phyloP scores from a whole-genome alignment of 2,329 filamentous ascomycete species.

The Drechslera avenae region DNA sequence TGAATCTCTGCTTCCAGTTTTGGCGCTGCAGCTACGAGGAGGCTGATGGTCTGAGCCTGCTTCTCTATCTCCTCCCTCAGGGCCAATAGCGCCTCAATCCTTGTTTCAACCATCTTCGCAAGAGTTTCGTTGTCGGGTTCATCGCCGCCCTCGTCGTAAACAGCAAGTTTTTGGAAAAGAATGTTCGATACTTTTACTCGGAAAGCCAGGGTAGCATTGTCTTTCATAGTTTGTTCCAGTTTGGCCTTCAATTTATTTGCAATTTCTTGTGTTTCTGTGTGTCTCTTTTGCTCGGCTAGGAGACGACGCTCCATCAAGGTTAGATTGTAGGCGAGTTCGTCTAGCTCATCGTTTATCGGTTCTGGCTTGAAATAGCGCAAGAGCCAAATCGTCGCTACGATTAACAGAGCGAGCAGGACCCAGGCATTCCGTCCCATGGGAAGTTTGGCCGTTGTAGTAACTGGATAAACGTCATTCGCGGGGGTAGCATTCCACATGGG shows the following conservation, averaged over 20 bases:
- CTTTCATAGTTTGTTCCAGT: neutral
- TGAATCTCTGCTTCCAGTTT: neutral
- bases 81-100: neutral
- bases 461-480: neutral
- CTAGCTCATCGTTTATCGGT: neutral
- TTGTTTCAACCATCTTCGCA: neutral
- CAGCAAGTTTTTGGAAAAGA: conserved; percentile 1
- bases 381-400: neutral
- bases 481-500: neutral
- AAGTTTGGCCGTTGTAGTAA: neutral
- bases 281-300: neutral
- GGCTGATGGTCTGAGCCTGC: neutral
- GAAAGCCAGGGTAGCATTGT: neutral
- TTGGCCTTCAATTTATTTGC: neutral
- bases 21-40: neutral
- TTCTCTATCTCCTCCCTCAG: neutral
- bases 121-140: neutral
- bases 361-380: neutral
- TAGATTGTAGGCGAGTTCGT: too few relatives aligned
- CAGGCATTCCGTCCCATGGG: neutral
- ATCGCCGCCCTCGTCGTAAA: neutral
- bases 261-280: neutral
- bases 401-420: neutral
- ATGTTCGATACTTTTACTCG: neutral
- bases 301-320: too few relatives aligned